Evolutionary conservation across 2,329 filamentous ascomycete genomes (phyloP), one percentile per base, ranked within the genome.

Genomic region (Teratosphaeria gauchensis): DNA sequence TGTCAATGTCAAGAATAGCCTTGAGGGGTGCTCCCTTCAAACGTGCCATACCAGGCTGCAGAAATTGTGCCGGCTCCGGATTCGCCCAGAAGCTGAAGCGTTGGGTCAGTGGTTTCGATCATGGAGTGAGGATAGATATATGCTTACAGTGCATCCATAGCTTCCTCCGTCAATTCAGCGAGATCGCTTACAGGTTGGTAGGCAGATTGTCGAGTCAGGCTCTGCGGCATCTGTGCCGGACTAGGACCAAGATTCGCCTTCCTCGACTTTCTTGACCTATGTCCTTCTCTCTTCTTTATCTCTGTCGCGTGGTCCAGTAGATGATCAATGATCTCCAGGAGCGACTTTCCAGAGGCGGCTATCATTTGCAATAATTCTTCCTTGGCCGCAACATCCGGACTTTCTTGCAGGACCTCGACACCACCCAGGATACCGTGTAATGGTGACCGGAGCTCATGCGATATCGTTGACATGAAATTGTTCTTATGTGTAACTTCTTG

Each of bases 361-460:
- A 48, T 48, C 42, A 48, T 48, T 9, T 48, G 42, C 42, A 48
- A 48, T 48, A 48, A 21, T 21, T 48, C 42, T 4, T 48, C 42
- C n/a, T 48, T 16, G 42, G 21, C 42, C 21, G 42, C 42, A 8
- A 7, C 8, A 16, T 48, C 42, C 4, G 42, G 42, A 5, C 19
- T 48, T 16, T 48, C 42, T 19, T 48, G 42, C n/a, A 48, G 11
- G 6, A 48, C 42, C 61, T 82, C 80, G 1, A 76, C 71, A n/a
- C 77, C 80, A 1, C 77, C 79, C 9, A 63, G 35, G 16, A 63
- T 58, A 28, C 60, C 78, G 58, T 77, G 80, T 42, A 76, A 66
- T n/a, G 74, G 80, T 30, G 68, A 77, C 3, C 78, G 69, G 11
- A 82, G 69, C 60, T 82, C 80, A 63, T 82, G 80, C 32, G 73